A percentile compares a stretch with the other conserved stretches of the same genome.
Conservation (phyloP, 805 yeast species). For the Saccharomycopsis fibuligera region DNA sequence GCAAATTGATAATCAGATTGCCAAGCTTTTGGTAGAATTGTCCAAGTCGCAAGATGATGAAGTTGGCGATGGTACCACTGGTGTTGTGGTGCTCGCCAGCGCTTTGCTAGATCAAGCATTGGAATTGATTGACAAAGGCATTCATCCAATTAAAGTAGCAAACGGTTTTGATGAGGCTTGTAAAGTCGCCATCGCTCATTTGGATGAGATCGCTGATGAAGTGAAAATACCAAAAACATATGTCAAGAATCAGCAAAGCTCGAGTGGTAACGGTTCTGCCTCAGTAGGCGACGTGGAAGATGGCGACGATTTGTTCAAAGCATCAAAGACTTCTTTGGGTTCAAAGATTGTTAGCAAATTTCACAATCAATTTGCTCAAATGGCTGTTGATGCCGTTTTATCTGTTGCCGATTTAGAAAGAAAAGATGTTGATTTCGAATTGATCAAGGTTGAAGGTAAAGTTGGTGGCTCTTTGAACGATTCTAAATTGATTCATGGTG, state of each 20-base stretch:
- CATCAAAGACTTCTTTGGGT: slow-evolving; percentile 92
- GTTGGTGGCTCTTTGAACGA: slow-evolving; percentile 92
- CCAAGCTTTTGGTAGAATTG: slow-evolving; percentile 88
- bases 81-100: slow-evolving; percentile 87
- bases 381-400: slow-evolving; percentile 95
- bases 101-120: slow-evolving; percentile 91
- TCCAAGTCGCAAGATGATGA: slow-evolving; percentile 97
- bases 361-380: slow-evolving; percentile 88
- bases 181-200: slow-evolving; percentile 72
- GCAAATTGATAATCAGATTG: slow-evolving; percentile 96
- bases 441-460: slow-evolving; percentile 91
- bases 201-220: slow-evolving; percentile 70
- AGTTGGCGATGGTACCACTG: slow-evolving; percentile 98
- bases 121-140: slow-evolving; percentile 92
- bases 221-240: slow-evolving; percentile 34
- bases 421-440: slow-evolving; percentile 93
- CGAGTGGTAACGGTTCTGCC: slow-evolving; percentile 20
- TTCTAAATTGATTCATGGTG: slow-evolving; percentile 82
- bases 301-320: slow-evolving; percentile 60
- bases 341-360: slow-evolving; percentile 92
- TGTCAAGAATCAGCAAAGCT: slow-evolving; percentile 37
- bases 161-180: slow-evolving; percentile 98
- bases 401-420: slow-evolving; percentile 88
- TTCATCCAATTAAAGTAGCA: slow-evolving; percentile 94
- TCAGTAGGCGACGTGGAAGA: slow-evolving; percentile 25